These are phyloP conservation scores for Lepidium didymum DNA, from an alignment of 345 rosid species.

Conservation along the genomic window DNA sequence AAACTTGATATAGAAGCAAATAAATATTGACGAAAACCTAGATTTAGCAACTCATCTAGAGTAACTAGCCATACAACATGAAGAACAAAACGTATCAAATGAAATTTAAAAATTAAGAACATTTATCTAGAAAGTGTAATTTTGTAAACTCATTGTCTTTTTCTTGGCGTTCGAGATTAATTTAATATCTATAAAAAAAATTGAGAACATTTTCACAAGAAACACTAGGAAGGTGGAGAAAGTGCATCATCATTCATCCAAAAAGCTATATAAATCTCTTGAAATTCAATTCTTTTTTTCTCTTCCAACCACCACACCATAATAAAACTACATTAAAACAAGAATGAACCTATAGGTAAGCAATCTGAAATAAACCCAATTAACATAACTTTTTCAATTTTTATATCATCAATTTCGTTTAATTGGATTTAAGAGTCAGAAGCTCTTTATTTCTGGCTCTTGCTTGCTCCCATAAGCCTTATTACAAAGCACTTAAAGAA, in stretches of 20 bases:
- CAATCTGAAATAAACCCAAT: slow-evolving; percentile 19
- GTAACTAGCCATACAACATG: neutral
- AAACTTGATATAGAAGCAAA: neutral
- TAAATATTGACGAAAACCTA: neutral
- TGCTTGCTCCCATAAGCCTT: slow-evolving; percentile 22
- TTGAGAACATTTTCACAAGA: slow-evolving; percentile 1
- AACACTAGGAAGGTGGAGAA: slow-evolving; percentile 19
- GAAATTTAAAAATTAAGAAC: no score
- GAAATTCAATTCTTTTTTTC: neutral
- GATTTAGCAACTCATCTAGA: neutral
- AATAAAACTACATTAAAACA: slow-evolving; percentile 23
- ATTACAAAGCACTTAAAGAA: slow-evolving; percentile 17
- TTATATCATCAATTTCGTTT: slow-evolving; percentile 1
- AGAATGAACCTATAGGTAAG: slow-evolving; percentile 22
- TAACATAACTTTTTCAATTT: neutral
- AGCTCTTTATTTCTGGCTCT: slow-evolving; percentile 17
- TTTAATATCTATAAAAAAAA: no score
- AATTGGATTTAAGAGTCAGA: slow-evolving; percentile 8
- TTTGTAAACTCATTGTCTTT: no score
- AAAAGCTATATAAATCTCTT: slow-evolving; percentile 10
- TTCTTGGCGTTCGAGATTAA: no score
- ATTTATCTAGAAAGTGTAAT: no score
- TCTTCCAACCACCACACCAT: slow-evolving; percentile 31
- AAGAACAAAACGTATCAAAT: no score
- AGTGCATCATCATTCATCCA: slow-evolving; percentile 25